phyloP scores from a whole-genome alignment of 768 basidiomycete species.

The Pisolithus tinctorius region DNA sequence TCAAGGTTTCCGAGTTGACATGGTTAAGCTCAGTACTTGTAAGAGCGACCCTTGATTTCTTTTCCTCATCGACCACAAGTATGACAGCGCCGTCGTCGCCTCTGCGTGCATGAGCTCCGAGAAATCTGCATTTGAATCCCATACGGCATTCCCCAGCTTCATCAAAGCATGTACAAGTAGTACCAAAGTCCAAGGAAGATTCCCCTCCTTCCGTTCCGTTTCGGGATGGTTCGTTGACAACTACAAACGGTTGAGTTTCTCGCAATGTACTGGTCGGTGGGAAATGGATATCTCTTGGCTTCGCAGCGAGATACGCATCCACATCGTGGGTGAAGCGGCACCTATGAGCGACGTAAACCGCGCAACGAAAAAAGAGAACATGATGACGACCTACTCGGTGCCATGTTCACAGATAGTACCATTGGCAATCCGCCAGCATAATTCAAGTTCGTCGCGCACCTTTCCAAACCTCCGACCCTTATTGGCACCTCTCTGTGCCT shows the following conservation, averaged over 20 bases:
- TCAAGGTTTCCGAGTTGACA: constrained; percentile 48
- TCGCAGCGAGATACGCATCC: constrained; percentile 64
- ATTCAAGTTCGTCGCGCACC: constrained; percentile 69
- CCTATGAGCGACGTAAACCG: constrained; percentile 26
- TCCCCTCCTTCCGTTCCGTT: not conserved
- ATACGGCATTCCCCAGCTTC: constrained; percentile 27
- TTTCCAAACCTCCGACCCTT: constrained; percentile 76
- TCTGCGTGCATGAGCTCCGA: constrained; percentile 64
- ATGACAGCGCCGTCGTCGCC: constrained; percentile 39
- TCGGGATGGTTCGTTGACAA: constrained; percentile 4
- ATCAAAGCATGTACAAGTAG: constrained; percentile 20
- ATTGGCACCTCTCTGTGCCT: constrained; percentile 73
- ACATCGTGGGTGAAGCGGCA: constrained; percentile 83
- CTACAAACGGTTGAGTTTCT: constrained; percentile 46
- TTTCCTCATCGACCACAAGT: constrained; percentile 51
- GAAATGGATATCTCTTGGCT: constrained; percentile 65
- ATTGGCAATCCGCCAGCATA: constrained; percentile 77
- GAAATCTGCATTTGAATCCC: constrained; percentile 88
- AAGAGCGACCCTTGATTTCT: constrained; percentile 41
- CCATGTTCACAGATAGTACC: constrained; percentile 69
- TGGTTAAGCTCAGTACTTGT: constrained; percentile 65
- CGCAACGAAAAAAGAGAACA: not conserved
- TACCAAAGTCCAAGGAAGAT: constrained; percentile 16
- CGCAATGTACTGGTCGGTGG: constrained; percentile 40
- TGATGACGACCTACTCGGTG: constrained; percentile 40